Evolutionary conservation across 1,139 yeast genomes (phyloP).

Genomic region (Candida freyschussii): DNA sequence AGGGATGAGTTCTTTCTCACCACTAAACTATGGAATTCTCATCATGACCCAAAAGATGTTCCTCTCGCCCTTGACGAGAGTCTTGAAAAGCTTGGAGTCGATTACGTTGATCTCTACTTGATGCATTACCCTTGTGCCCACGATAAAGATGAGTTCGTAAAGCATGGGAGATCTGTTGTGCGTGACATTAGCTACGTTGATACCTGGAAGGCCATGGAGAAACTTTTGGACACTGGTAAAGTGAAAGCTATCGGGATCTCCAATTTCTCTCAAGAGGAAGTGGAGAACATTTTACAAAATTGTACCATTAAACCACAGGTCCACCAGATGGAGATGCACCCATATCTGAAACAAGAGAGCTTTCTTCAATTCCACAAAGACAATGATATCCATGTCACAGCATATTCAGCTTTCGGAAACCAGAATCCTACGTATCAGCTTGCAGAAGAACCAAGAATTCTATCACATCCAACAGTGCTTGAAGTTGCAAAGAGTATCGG

Average conservation of each 20-base stretch:
- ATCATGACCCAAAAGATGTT: conserved; percentile 45
- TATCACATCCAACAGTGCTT: conserved; percentile 6
- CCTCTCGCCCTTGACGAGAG: conserved; percentile 26
- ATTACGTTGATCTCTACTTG: conserved; percentile 65
- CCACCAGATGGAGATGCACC: conserved; percentile 84
- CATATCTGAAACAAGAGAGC: conserved; percentile 74
- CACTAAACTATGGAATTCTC: conserved; percentile 75
- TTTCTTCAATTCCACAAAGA: conserved; percentile 58
- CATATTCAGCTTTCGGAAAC: conserved; percentile 68
- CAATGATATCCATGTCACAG: conserved; percentile 67
- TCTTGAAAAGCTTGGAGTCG: conserved; percentile 36
- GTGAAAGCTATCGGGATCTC: conserved; percentile 76
- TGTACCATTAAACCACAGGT: conserved; percentile 27
- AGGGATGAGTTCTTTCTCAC: conserved; percentile 70
- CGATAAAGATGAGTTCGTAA: conserved; percentile 8
- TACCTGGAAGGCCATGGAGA: conserved; percentile 77
- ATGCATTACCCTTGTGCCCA: conserved; percentile 71
- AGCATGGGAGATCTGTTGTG: conserved; percentile 30
- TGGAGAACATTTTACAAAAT: conserved; percentile 29
- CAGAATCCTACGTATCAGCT: conserved; percentile 62
- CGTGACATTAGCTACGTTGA: conserved; percentile 60
- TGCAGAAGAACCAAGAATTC: conserved; percentile 13
- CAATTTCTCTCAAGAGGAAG: conserved; percentile 56
- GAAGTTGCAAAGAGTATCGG: conserved; percentile 48
- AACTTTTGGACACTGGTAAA: conserved; percentile 52